Conservation (phyloP, 2,329 filamentous ascomycete genomes). For the Paradendryphiella salina region DNA sequence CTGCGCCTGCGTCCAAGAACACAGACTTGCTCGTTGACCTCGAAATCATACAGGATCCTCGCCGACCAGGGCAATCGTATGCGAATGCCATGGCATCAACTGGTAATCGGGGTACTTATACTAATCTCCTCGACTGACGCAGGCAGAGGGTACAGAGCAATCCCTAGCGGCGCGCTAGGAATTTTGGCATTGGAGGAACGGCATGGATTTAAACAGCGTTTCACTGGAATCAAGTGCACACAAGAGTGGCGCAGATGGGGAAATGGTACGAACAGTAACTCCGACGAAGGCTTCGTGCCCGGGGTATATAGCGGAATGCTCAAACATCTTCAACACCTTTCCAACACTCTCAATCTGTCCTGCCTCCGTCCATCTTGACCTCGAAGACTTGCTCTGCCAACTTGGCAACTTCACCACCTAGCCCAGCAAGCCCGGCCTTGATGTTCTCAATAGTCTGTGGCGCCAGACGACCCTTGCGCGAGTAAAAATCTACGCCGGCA, state of each 20-base stretch:
- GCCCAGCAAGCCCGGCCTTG: constrained; percentile 55
- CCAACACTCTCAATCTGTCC: constrained; percentile 11
- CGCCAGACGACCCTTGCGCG: constrained; percentile 61
- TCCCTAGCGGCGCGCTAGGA: background rate
- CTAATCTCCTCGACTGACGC: constrained; percentile 22
- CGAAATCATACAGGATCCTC: background rate
- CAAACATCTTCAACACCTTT: background rate
- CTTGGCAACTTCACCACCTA: constrained; percentile 58
- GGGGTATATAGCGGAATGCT: constrained; percentile 14
- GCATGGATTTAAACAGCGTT: background rate
- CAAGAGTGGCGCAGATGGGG: background rate
- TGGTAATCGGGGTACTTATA: background rate
- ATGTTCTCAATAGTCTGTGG: constrained; percentile 62
- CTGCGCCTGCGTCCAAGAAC: constrained; percentile 11
- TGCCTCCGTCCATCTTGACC: constrained; percentile 38
- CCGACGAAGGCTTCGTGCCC: constrained; percentile 3
- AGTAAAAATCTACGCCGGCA: constrained; percentile 79
- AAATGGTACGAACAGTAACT: background rate
- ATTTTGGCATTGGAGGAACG: too few relatives aligned
- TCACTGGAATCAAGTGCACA: background rate
- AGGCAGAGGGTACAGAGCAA: background rate
- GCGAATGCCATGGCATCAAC: constrained; percentile 1
- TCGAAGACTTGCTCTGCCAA: constrained; percentile 57
- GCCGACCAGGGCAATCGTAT: constrained; percentile 1
- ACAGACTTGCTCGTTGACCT: constrained; percentile 27